Conservation (phyloP, 495 filamentous ascomycete genomes). For the Letharia columbiana region DNA sequence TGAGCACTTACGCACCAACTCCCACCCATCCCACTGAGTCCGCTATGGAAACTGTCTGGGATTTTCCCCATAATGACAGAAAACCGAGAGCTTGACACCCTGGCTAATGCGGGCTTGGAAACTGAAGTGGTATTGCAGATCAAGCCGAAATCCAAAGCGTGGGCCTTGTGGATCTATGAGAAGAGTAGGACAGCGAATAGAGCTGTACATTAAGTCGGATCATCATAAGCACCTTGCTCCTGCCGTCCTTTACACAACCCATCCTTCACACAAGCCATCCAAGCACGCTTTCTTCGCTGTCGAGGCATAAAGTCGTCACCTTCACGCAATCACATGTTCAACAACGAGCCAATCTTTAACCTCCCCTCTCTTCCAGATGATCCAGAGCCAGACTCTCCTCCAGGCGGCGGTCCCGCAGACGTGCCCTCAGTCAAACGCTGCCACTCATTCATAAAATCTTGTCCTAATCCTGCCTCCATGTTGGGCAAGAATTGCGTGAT, state of each 20-base stretch:
- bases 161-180: not conserved
- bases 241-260: not conserved
- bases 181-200: not conserved
- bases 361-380: not conserved
- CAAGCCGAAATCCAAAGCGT: not conserved
- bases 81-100: not conserved
- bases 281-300: slow-evolving; percentile 2
- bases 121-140: not conserved
- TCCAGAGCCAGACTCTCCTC: not conserved
- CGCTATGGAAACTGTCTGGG: too few relatives aligned
- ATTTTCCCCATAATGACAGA: too few relatives aligned
- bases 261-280: not conserved
- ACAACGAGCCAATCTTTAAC: slow-evolving; percentile 11
- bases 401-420: not conserved
- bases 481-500: slow-evolving; percentile 23
- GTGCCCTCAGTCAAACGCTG: slow-evolving; percentile 13
- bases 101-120: not conserved
- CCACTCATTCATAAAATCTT: slow-evolving; percentile 13
- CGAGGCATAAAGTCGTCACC: not conserved
- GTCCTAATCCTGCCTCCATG: slow-evolving; percentile 10
- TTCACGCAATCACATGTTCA: slow-evolving; percentile 8
- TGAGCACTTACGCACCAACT: too few relatives aligned
- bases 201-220: not conserved
- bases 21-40: too few relatives aligned
- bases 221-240: not conserved